A percentile compares a stretch with the other conserved stretches of the same genome.
Evolutionary conservation across 2,329 filamentous ascomycete species (phyloP).

Genomic region (Fulvia fulva): DNA sequence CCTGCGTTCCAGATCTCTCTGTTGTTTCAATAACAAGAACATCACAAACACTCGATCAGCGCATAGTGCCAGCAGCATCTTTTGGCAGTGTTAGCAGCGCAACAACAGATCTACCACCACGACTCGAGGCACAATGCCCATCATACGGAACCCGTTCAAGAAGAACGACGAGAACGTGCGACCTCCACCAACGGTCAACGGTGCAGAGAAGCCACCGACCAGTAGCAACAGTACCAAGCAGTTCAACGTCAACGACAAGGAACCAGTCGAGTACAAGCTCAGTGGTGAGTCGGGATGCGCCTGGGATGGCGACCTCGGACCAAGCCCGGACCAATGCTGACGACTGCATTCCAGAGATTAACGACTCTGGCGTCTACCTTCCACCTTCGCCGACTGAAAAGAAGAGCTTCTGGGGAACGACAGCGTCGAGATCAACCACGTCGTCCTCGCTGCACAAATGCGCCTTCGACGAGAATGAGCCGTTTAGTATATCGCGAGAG

Average conservation of each 20-base stretch:
- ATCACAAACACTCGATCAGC: background rate
- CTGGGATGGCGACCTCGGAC: background rate
- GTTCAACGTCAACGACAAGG: conserved; percentile 39
- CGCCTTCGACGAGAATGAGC: conserved; percentile 77
- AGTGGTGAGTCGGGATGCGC: conserved; percentile 41
- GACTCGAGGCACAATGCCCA: conserved; percentile 29
- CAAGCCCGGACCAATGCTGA: conserved; percentile 4
- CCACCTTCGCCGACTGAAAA: conserved; percentile 91
- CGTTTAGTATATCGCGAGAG: conserved; percentile 91
- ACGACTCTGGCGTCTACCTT: conserved; percentile 90
- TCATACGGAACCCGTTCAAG: conserved; percentile 38
- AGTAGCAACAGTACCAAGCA: conserved; percentile 30
- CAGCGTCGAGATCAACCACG: conserved; percentile 48
- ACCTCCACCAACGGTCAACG: conserved; percentile 13
- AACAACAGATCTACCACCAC: background rate
- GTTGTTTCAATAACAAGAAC: background rate
- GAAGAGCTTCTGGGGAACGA: conserved; percentile 67
- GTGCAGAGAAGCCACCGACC: conserved; percentile 8
- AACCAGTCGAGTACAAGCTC: conserved; percentile 50
- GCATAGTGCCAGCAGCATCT: background rate
- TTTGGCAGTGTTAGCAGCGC: background rate
- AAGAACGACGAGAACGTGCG: conserved; percentile 37
- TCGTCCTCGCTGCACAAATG: conserved; percentile 55
- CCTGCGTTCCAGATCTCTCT: background rate
- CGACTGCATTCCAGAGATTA: conserved; percentile 66